A percentile compares a stretch with the other conserved stretches of the same genome.
These are phyloP conservation scores for Phytophthora melonis DNA, from an alignment of 352 stramenopile genomes.

Conservation along the genomic window DNA sequence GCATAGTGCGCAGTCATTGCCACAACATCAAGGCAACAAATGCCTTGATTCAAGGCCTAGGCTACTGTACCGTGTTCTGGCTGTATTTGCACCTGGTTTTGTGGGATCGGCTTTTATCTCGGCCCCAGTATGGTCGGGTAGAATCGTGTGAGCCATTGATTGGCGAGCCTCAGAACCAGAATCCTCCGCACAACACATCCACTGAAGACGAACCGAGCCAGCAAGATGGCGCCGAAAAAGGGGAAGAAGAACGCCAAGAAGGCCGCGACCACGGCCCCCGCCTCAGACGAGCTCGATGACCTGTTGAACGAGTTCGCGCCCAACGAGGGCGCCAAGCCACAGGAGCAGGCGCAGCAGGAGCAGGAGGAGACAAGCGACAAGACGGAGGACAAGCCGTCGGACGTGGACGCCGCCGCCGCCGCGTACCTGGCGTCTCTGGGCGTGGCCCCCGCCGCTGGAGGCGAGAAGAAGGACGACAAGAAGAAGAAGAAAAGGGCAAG, in stretches of 20 bases:
- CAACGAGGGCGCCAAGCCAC: conserved; percentile 16
- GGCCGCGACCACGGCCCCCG: conserved; percentile 30
- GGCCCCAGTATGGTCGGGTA: conserved; percentile 4
- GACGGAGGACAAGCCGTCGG: conserved; percentile 33
- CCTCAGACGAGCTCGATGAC: conserved; percentile 74
- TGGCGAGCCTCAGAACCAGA: conserved; percentile 26
- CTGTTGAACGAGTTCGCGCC: conserved; percentile 77
- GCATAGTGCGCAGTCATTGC: neutral
- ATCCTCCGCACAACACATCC: conserved; percentile 13
- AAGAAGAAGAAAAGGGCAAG: conserved; percentile 89
- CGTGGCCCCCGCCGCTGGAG: conserved; percentile 59
- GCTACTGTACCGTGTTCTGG: too few relatives aligned
- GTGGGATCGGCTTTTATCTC: neutral
- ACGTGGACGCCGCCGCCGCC: conserved; percentile 76
- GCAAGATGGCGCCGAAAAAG: conserved; percentile 83
- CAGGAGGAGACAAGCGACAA: conserved; percentile 21
- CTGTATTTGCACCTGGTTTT: neutral
- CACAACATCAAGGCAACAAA: too few relatives aligned
- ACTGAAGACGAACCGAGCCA: conserved; percentile 3
- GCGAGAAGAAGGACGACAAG: conserved; percentile 82
- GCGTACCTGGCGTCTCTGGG: conserved; percentile 82
- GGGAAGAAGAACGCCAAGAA: conserved; percentile 82
- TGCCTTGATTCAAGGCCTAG: too few relatives aligned
- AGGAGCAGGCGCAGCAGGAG: conserved; percentile 22
- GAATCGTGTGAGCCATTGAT: conserved; percentile 42